Conservation (phyloP, 2,329 filamentous ascomycete species). For the Hypocreales sp. region DNA sequence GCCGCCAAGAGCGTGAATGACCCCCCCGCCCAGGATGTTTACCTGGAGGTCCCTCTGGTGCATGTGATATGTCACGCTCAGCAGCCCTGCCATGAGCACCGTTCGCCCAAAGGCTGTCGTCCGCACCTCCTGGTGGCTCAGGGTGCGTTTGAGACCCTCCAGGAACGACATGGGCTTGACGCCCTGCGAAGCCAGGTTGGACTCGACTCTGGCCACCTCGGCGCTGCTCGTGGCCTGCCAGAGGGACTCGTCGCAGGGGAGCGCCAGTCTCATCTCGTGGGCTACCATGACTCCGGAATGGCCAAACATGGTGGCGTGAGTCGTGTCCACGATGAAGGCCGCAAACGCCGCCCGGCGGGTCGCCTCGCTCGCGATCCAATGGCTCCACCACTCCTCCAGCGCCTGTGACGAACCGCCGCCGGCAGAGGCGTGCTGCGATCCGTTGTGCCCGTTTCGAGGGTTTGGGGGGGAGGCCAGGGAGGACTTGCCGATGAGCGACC, state of each 20-base stretch:
- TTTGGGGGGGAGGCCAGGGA: conserved; percentile 73
- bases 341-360: conserved; percentile 83
- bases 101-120: conserved; percentile 91
- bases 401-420: conserved; percentile 47
- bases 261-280: conserved; percentile 79
- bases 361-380: conserved; percentile 90
- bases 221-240: conserved; percentile 83
- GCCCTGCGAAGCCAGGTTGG: conserved; percentile 63
- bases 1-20: conserved; percentile 64
- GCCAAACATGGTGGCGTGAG: conserved; percentile 94
- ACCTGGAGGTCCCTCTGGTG: conserved; percentile 91
- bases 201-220: conserved; percentile 74
- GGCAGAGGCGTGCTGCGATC: conserved; percentile 44
- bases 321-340: conserved; percentile 89
- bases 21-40: conserved; percentile 59
- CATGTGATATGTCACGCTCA: conserved; percentile 96
- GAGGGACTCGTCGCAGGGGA: conserved; percentile 83
- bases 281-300: conserved; percentile 95
- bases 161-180: conserved; percentile 78
- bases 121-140: conserved; percentile 71
- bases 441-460: conserved; percentile 40
- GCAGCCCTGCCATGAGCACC: conserved; percentile 81
- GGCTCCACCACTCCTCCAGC: conserved; percentile 83
- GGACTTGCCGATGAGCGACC: conserved; percentile 76
- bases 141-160: conserved; percentile 76